Conservation (phyloP, 2,329 filamentous ascomycete species). For the Venturia pyrina region DNA sequence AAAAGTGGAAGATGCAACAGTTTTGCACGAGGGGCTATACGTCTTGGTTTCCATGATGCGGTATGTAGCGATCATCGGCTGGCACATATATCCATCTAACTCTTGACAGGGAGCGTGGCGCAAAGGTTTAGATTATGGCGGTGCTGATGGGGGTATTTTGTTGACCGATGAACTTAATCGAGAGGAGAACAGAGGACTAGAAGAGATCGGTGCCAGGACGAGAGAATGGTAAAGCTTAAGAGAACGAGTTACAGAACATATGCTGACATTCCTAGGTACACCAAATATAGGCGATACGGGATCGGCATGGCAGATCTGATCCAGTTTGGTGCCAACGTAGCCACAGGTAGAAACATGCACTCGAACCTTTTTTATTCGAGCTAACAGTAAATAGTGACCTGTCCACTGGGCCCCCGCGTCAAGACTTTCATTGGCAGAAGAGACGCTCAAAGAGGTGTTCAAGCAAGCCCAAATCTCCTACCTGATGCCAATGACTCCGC, state of each 20-base stretch:
- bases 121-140: conserved; percentile 19
- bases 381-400: conserved; percentile 24
- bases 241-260: no score
- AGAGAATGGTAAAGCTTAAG: conserved; percentile 14
- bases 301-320: conserved; percentile 30
- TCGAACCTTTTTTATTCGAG: neutral
- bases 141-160: conserved; percentile 25
- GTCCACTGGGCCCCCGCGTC: conserved; percentile 29
- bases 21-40: conserved; percentile 24
- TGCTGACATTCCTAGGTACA: conserved; percentile 13
- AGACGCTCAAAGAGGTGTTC: conserved; percentile 19
- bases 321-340: conserved; percentile 28
- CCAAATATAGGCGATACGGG: conserved; percentile 24
- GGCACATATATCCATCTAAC: neutral
- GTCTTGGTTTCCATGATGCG: conserved; percentile 27
- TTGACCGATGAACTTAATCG: conserved; percentile 21
- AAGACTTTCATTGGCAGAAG: conserved; percentile 27
- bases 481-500: conserved; percentile 24
- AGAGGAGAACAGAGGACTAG: conserved; percentile 22
- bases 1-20: conserved; percentile 23
- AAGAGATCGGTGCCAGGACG: conserved; percentile 21
- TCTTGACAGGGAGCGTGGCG: conserved; percentile 21
- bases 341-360: neutral
- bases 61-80: neutral
- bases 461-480: conserved; percentile 24